phyloP scores from a whole-genome alignment of 2,329 filamentous ascomycete genomes.

The Hypoxylon sp. region DNA sequence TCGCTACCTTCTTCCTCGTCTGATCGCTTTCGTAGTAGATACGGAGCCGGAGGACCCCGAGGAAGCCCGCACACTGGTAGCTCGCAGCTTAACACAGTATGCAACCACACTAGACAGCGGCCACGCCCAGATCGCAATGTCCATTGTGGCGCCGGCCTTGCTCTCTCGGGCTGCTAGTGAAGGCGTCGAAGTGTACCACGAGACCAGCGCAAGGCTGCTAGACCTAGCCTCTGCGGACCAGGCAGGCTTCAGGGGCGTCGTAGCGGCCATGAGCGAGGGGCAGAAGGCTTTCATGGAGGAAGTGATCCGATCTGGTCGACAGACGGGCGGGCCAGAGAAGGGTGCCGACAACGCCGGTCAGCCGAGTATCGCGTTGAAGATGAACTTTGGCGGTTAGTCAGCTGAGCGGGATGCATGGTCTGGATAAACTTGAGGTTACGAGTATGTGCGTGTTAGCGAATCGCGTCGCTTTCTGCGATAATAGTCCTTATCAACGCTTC shows the following conservation, averaged over 20 bases:
- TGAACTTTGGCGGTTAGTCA: constrained; percentile 79
- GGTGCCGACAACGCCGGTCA: constrained; percentile 60
- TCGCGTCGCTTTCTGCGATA: background rate
- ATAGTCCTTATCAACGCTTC: background rate
- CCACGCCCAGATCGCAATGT: constrained; percentile 71
- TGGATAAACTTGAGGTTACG: background rate
- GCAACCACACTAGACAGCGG: constrained; percentile 62
- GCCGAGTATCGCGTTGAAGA: constrained; percentile 92
- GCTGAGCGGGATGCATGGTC: background rate
- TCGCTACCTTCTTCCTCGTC: constrained; percentile 77
- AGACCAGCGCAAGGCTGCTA: constrained; percentile 81
- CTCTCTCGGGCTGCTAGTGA: constrained; percentile 77
- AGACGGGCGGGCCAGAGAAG: constrained; percentile 57
- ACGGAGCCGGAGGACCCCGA: constrained; percentile 83
- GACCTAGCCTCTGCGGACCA: constrained; percentile 85
- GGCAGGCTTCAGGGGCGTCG: constrained; percentile 76
- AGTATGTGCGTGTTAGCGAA: background rate
- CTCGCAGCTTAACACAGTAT: constrained; percentile 81
- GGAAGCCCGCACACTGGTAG: constrained; percentile 75
- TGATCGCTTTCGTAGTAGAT: constrained; percentile 79
- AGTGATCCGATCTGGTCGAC: constrained; percentile 75
- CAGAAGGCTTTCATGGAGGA: constrained; percentile 84
- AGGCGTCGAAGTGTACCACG: constrained; percentile 69
- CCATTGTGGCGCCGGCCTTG: constrained; percentile 81
- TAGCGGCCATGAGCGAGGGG: constrained; percentile 75